Conservation (phyloP, 495 filamentous ascomycete genomes). For the Hyaloscypha hepaticicola region DNA sequence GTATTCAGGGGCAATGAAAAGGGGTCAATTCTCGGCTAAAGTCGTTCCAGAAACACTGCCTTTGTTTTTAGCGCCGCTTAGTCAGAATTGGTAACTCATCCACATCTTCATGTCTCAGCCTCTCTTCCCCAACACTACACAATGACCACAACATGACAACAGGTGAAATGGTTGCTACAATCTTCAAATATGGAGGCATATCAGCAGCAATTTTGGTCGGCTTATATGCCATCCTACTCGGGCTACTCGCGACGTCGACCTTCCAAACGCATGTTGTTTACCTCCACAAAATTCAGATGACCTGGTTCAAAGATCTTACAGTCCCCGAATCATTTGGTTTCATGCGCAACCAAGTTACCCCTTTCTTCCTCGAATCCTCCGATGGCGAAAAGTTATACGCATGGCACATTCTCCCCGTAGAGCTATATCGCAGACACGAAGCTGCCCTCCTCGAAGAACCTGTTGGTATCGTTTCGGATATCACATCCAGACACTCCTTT, state of each 20-base stretch:
- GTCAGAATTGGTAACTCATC: not conserved
- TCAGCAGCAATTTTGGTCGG: constrained; percentile 31
- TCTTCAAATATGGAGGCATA: constrained; percentile 40
- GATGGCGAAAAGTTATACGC: constrained; percentile 59
- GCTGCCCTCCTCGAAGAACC: constrained; percentile 47
- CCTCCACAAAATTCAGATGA: constrained; percentile 68
- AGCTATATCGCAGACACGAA: constrained; percentile 58
- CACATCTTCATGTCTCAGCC: not conserved
- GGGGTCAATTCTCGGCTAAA: not conserved
- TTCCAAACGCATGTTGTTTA: constrained; percentile 65
- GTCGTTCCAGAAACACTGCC: not conserved
- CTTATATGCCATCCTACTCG: constrained; percentile 41
- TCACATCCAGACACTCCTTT: constrained; percentile 54
- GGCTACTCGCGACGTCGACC: constrained; percentile 43
- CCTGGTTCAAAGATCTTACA: constrained; percentile 67
- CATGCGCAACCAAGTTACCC: constrained; percentile 65
- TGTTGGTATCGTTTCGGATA: constrained; percentile 46
- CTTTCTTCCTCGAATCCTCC: constrained; percentile 57
- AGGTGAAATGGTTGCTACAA: constrained; percentile 9
- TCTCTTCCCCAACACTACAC: not conserved
- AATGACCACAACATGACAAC: constrained; percentile 9
- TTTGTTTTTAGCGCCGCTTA: not conserved
- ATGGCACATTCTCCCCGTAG: constrained; percentile 70
- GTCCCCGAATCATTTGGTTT: constrained; percentile 78
- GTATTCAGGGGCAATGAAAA: not conserved